These are phyloP conservation scores for Pythium vanterpoolii DNA, from an alignment of 352 stramenopile species.

Conservation along the genomic window DNA sequence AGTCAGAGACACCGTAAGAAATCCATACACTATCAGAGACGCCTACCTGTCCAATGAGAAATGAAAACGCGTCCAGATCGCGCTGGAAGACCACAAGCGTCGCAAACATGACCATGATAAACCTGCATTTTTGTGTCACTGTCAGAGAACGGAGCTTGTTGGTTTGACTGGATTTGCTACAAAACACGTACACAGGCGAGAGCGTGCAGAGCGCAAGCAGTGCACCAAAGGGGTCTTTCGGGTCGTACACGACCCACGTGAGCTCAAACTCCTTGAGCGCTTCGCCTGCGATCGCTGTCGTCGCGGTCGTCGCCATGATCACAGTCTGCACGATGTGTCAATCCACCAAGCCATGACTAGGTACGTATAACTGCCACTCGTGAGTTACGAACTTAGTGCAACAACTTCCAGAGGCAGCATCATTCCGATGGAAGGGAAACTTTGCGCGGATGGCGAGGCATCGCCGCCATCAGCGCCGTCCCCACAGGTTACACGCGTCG, in stretches of 20 bases:
- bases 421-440: not conserved
- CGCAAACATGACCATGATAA: slow-evolving; percentile 82
- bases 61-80: slow-evolving; percentile 68
- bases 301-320: slow-evolving; percentile 2
- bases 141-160: not conserved
- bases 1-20: no score
- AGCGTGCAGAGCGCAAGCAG: slow-evolving; percentile 74
- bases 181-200: slow-evolving; percentile 55
- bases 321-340: not conserved
- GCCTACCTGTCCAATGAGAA: slow-evolving; percentile 66
- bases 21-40: no score
- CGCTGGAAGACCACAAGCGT: slow-evolving; percentile 77
- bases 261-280: slow-evolving; percentile 71
- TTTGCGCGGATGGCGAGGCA: not conserved
- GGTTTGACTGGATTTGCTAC: not conserved
- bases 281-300: slow-evolving; percentile 13
- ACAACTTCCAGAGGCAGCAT: not conserved
- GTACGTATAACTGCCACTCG: slow-evolving; percentile 4
- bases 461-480: slow-evolving; percentile 2
- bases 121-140: slow-evolving; percentile 33
- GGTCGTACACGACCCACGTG: slow-evolving; percentile 84
- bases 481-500: slow-evolving; percentile 58
- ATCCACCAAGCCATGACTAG: not conserved
- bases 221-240: slow-evolving; percentile 55
- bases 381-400: slow-evolving; percentile 13